Conservation (phyloP, 2,329 filamentous ascomycete genomes). For the Cladosporium sp. region DNA sequence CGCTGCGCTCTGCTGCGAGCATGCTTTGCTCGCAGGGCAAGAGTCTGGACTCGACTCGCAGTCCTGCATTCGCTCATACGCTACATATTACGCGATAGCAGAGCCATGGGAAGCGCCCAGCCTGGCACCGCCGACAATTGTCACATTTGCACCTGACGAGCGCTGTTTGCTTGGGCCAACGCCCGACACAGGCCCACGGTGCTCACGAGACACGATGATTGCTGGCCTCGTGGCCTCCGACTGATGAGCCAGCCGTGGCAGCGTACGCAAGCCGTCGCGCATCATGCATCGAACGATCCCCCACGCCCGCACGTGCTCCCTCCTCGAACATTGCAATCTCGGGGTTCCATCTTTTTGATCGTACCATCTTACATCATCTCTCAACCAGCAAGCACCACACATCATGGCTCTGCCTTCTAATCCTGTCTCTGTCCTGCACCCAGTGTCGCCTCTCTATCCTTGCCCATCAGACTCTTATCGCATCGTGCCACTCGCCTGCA, state of each 20-base stretch:
- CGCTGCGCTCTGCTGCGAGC: neutral
- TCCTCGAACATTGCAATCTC: neutral
- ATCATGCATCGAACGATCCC: constrained; percentile 4
- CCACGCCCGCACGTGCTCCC: neutral
- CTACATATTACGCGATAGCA: too few species aligned
- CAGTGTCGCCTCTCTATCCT: too few species aligned
- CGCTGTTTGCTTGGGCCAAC: too few species aligned
- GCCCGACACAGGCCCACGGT: neutral
- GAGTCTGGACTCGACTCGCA: neutral
- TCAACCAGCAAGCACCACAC: neutral
- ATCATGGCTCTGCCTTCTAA: neutral
- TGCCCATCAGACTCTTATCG: too few species aligned
- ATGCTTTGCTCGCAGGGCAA: neutral
- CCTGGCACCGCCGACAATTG: too few species aligned
- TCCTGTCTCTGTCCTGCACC: neutral
- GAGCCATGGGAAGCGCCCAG: too few species aligned
- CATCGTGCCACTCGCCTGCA: too few species aligned
- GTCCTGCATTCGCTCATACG: neutral
- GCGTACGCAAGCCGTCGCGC: neutral
- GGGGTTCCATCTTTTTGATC: neutral
- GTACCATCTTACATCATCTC: constrained; percentile 1
- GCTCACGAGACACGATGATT: neutral
- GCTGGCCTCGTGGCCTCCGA: neutral
- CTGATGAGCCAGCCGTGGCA: too few species aligned
- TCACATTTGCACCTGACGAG: too few species aligned